Evolutionary conservation across 352 stramenopile genomes (phyloP).

Genomic region (Pythium chondricola): DNA sequence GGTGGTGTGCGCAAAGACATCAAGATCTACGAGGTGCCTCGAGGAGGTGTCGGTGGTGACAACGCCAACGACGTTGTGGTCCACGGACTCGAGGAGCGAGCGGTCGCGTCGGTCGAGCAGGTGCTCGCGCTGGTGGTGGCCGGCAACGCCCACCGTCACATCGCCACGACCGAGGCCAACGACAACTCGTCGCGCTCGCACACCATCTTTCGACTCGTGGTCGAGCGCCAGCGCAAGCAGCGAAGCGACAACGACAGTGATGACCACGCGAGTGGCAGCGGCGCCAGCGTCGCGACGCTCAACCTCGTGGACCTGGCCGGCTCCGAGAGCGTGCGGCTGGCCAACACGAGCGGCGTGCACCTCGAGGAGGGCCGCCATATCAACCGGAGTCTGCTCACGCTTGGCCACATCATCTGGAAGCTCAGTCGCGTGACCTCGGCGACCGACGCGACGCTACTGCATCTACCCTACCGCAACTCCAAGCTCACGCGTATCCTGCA

Average conservation of each 20-base stretch:
- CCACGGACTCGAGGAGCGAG: constrained; percentile 77
- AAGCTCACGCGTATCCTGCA: constrained; percentile 98
- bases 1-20: constrained; percentile 53
- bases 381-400: constrained; percentile 87
- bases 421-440: constrained; percentile 52
- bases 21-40: constrained; percentile 70
- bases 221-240: constrained; percentile 76
- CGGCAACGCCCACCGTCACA: constrained; percentile 71
- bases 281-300: constrained; percentile 46
- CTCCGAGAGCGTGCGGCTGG: constrained; percentile 79
- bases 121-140: constrained; percentile 83
- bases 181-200: constrained; percentile 75
- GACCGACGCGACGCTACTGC: constrained; percentile 26
- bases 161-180: constrained; percentile 68
- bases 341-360: constrained; percentile 70
- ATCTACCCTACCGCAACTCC: constrained; percentile 97
- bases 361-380: constrained; percentile 87
- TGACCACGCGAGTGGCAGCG: background rate
- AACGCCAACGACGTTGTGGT: constrained; percentile 82
- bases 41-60: constrained; percentile 18
- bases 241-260: constrained; percentile 19
- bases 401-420: constrained; percentile 94
- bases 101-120: constrained; percentile 70
- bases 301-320: constrained; percentile 90
- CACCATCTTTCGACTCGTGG: constrained; percentile 71